Evolutionary conservation across 495 filamentous ascomycete genomes (phyloP).

Genomic region (Penicillium robsamsonii): DNA sequence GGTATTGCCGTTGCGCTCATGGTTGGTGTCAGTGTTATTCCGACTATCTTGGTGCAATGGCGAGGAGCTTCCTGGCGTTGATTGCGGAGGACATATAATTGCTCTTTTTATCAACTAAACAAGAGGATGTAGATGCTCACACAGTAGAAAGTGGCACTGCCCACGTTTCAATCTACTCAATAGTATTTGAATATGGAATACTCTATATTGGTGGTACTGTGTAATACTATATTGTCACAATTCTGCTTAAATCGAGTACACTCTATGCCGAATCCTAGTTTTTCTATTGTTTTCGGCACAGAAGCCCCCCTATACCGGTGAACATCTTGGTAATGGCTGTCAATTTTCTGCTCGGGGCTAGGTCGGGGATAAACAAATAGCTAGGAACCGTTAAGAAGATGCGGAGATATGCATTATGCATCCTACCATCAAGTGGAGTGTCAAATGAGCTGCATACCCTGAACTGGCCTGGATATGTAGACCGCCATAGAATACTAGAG

Average conservation of each 20-base stretch:
- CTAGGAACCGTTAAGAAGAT: background rate
- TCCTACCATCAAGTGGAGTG: too few species aligned
- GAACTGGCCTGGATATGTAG: background rate
- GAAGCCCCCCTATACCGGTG: background rate
- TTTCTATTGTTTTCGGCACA: background rate
- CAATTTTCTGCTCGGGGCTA: background rate
- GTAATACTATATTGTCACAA: background rate
- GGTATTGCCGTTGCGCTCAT: constrained; percentile 45
- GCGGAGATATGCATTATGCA: too few species aligned
- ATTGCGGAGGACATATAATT: background rate
- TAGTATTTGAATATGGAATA: background rate
- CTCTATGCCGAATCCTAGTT: background rate
- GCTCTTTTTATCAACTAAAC: background rate
- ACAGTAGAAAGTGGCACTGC: background rate
- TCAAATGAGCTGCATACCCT: background rate
- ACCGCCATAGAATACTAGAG: background rate
- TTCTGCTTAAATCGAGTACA: background rate
- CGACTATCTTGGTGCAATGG: constrained; percentile 42
- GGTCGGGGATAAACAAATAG: background rate
- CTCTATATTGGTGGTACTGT: background rate
- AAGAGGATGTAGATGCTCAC: background rate
- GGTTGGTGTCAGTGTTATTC: constrained; percentile 45
- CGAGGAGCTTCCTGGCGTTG: constrained; percentile 28
- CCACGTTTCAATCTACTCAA: background rate
- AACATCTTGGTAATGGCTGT: background rate